A percentile compares a stretch with the other conserved stretches of the same genome.
Conservation (phyloP, 768 basidiomycete species). For the Pisolithus albus region DNA sequence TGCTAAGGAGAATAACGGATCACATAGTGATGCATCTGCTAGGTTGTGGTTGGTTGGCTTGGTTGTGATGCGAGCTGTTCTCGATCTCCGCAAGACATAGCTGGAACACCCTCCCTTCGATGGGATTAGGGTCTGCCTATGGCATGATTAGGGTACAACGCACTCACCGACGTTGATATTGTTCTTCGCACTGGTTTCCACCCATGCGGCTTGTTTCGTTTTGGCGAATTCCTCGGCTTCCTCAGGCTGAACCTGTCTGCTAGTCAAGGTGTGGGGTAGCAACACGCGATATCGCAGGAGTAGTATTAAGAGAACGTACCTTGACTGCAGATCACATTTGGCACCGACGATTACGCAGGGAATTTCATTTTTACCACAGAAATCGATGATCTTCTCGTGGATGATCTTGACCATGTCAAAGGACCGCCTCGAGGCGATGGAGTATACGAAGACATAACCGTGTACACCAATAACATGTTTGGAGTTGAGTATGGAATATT, state of each 20-base stretch:
- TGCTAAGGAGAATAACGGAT: conserved; percentile 11
- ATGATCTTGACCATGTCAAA: conserved; percentile 94
- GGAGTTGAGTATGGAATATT: conserved; percentile 88
- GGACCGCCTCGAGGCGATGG: conserved; percentile 79
- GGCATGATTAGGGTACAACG: conserved; percentile 1
- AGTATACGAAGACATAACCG: conserved; percentile 95
- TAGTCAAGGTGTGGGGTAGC: conserved; percentile 30
- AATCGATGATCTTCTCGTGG: conserved; percentile 89
- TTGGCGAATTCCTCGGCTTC: conserved; percentile 74
- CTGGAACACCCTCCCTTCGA: conserved; percentile 73
- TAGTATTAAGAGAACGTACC: conserved; percentile 41
- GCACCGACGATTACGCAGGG: conserved; percentile 94
- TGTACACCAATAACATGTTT: conserved; percentile 97
- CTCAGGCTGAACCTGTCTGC: conserved; percentile 66
- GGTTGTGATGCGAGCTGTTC: conserved; percentile 54
- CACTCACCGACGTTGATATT: conserved; percentile 83
- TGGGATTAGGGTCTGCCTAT: conserved; percentile 1
- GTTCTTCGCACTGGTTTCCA: conserved; percentile 85
- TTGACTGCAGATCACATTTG: conserved; percentile 74
- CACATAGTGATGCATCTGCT: conserved; percentile 53
- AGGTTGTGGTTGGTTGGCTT: conserved; percentile 35
- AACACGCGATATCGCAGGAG: conserved; percentile 5
- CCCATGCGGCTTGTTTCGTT: conserved; percentile 66
- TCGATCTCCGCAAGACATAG: conserved; percentile 79
- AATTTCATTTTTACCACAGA: conserved; percentile 74